A percentile compares a stretch with the other conserved stretches of the same genome.
Evolutionary conservation across 2,329 filamentous ascomycete species (phyloP).

Genomic region (Trichocomaceae sp.): DNA sequence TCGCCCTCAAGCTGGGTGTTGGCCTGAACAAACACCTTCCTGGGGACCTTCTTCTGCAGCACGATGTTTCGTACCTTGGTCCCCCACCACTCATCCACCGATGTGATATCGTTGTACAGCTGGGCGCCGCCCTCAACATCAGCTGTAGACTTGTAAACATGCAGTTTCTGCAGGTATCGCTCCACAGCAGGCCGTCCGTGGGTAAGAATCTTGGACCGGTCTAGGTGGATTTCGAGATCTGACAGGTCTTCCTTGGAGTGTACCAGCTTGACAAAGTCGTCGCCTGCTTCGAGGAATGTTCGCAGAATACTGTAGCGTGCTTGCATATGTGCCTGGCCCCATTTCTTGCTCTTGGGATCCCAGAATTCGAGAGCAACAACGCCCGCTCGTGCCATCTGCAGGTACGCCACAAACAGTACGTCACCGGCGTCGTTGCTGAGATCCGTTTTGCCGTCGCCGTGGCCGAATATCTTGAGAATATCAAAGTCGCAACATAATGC

Average conservation of each 20-base stretch:
- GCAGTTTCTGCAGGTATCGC: conserved; percentile 80
- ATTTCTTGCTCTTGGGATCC: conserved; percentile 84
- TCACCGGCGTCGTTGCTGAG: conserved; percentile 74
- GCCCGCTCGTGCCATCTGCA: conserved; percentile 92
- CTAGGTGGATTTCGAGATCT: conserved; percentile 73
- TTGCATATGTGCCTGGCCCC: conserved; percentile 89
- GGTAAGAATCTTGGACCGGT: conserved; percentile 78
- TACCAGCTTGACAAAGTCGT: conserved; percentile 76
- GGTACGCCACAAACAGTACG: conserved; percentile 79
- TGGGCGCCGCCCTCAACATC: conserved; percentile 70
- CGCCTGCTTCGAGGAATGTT: conserved; percentile 72
- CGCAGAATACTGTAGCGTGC: conserved; percentile 79
- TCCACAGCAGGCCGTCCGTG: conserved; percentile 78
- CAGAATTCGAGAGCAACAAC: conserved; percentile 85
- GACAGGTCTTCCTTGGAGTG: conserved; percentile 68
- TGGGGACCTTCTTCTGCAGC: conserved; percentile 52
- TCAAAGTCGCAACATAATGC: conserved; percentile 79
- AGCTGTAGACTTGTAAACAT: conserved; percentile 86
- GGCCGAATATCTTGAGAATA: conserved; percentile 85
- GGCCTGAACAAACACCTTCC: conserved; percentile 81
- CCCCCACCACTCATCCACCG: conserved; percentile 79
- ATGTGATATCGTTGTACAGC: conserved; percentile 78
- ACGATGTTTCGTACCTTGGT: conserved; percentile 64
- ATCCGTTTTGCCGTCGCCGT: conserved; percentile 68
- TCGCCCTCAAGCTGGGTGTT: conserved; percentile 70